Percentiles rank a stretch among this genome's conserved stretches.
Evolutionary conservation across 176 grass and related monocot genomes (phyloP).

Genomic region (Thalia dealbata): DNA sequence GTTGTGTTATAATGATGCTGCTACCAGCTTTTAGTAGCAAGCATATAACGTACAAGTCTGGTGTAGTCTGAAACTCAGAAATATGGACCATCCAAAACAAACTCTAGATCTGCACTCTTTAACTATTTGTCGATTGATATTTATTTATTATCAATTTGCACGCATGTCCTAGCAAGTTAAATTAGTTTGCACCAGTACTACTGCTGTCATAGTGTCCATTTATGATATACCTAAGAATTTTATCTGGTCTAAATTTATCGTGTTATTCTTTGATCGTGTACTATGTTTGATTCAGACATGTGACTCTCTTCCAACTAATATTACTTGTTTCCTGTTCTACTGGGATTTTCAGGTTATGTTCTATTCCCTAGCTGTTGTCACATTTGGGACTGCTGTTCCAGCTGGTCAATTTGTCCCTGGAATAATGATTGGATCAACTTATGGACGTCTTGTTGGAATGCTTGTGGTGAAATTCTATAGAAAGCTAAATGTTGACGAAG

Average conservation of each 20-base stretch:
- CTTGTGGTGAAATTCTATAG: slow-evolving; percentile 88
- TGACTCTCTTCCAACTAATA: background rate
- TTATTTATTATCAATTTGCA: background rate
- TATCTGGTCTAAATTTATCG: slow-evolving; percentile 1
- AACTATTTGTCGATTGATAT: background rate
- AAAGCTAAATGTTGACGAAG: slow-evolving; percentile 88
- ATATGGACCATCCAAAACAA: too few relatives aligned
- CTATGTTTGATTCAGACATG: background rate
- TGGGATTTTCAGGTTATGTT: slow-evolving; percentile 74
- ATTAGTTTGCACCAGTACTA: background rate
- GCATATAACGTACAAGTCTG: too few relatives aligned
- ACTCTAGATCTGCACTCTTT: too few relatives aligned
- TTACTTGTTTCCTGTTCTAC: background rate
- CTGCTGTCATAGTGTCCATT: background rate
- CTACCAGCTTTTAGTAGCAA: too few relatives aligned
- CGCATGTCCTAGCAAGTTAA: background rate
- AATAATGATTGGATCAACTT: slow-evolving; percentile 99
- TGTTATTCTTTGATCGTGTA: background rate
- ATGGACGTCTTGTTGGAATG: slow-evolving; percentile 98
- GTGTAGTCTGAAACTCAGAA: too few relatives aligned
- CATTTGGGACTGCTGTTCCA: slow-evolving; percentile 97
- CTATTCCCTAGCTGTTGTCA: slow-evolving; percentile 86
- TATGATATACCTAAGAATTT: background rate
- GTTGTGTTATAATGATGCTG: too few relatives aligned
- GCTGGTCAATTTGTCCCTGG: slow-evolving; percentile 98